Base-by-base conservation (phyloP, 2,329 filamentous ascomycete genomes). In the Metarhizium robertsii region DNA sequence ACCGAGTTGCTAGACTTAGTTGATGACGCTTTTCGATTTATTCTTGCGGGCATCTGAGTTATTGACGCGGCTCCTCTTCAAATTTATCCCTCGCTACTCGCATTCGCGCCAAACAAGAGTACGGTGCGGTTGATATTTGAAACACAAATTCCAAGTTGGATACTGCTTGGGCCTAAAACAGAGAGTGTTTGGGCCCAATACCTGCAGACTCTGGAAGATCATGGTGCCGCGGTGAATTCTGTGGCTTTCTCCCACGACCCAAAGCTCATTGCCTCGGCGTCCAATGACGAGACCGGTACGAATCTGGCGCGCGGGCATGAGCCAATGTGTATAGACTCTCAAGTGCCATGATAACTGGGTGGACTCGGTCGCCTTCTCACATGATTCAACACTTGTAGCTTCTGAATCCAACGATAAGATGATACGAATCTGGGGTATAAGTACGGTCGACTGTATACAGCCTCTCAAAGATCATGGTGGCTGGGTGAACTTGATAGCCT, bases 341-440 rank as follows among this genome's bases (percentile, higher is more conserved):
- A 25, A 55, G 62, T 59, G n/a, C 30, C 58, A 48, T 50, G 50
- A 10, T 11, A 1, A 14, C 53, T 55, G 3, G 1, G 6, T 6
- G 16, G 13, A 3, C 13, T 57, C 8, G 38, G 57, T 5, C 10
- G 54, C 34, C 34, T 43, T 49, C 18, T 50, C 45, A 20, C 6
- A 46, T 54, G 10, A 54, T 25, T 55, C 42, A 18, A 7, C 42
- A 18, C 42, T 20, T n/a, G 42, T 45, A 14, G 13, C 13, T 7
- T 45, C 42, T 11, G 42, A 1, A 6, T 45, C 42, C 14, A n/a
- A 10, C 42, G 42, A 45, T 20, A 45, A 6, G 14, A 40, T 40
- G 36, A 14, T 40, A 10, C 36, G 36, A 40, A 10, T 40, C 5
- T 40, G 36, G 36, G 1, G 36, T 40, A 40, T 14, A 10, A 11